Evolutionary conservation across 768 basidiomycete genomes (phyloP).

Genomic region (Piloderma croceum): DNA sequence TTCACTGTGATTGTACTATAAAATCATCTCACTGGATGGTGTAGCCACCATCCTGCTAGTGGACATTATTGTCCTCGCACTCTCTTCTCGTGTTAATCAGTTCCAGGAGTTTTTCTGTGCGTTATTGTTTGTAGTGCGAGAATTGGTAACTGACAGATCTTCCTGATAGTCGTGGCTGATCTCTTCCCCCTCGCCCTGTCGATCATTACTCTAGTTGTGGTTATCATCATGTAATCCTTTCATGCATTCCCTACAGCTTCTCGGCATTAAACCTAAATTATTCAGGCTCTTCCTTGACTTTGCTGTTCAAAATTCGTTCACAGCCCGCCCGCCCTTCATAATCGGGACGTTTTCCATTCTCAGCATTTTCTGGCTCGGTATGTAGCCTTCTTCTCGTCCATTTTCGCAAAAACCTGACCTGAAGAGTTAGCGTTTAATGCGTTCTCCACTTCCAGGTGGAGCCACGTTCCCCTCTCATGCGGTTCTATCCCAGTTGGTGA

Average conservation of each 20-base stretch:
- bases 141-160: not conserved
- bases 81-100: constrained; percentile 48
- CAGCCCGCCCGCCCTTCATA: constrained; percentile 43
- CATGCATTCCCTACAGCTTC: no score
- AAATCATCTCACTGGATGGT: not conserved
- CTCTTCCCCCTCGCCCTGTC: constrained; percentile 55
- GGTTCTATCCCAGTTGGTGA: constrained; percentile 41
- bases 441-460: constrained; percentile 60
- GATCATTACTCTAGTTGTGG: constrained; percentile 41
- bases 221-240: constrained; percentile 41
- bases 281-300: constrained; percentile 43
- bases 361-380: constrained; percentile 52
- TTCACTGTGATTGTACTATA: not conserved
- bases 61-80: constrained; percentile 46
- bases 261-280: no score
- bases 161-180: constrained; percentile 46
- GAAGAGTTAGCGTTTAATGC: constrained; percentile 46
- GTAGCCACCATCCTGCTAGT: constrained; percentile 40
- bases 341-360: constrained; percentile 41
- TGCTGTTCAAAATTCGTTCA: constrained; percentile 34
- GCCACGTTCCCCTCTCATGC: constrained; percentile 42
- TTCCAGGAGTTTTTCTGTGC: constrained; percentile 60
- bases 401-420: constrained; percentile 26
- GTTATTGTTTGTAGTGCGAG: no score
- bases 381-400: constrained; percentile 9